These are phyloP conservation scores for Magnolia officinalis DNA, from an alignment of 164 flowering plant species.

Conservation along the genomic window DNA sequence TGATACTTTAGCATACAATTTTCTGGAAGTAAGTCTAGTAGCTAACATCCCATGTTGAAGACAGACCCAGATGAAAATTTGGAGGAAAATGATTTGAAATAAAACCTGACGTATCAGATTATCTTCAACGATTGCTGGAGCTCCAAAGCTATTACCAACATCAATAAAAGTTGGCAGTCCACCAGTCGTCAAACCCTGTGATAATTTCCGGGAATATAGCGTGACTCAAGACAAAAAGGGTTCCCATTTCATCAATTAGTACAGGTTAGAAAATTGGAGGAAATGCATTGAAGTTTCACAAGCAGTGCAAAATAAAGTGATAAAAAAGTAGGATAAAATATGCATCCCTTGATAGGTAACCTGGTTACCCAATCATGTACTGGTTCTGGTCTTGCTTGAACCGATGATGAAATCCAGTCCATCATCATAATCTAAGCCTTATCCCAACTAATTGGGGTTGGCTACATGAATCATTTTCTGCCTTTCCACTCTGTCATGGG, in stretches of 20 bases:
- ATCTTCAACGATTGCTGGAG: conserved; percentile 93
- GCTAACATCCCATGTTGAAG: background rate
- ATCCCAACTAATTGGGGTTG: no score
- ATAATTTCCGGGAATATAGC: conserved; percentile 3
- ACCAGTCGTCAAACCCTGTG: conserved; percentile 94
- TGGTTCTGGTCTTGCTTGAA: no score
- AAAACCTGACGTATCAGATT: conserved; percentile 82
- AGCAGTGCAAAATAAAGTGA: background rate
- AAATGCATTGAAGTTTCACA: background rate
- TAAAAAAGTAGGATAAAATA: no score
- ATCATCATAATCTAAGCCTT: no score
- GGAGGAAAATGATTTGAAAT: background rate
- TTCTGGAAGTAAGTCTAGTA: background rate
- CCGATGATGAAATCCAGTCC: no score
- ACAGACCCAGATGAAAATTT: background rate
- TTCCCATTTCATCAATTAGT: background rate
- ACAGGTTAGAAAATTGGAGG: background rate
- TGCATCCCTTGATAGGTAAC: no score
- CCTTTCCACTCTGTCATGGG: no score
- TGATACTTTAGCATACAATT: background rate
- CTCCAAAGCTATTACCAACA: conserved; percentile 98
- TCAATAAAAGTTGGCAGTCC: conserved; percentile 97
- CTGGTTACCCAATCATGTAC: no score
- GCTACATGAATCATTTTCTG: no score
- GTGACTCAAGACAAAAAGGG: background rate